Conservation (phyloP, 306 rosid genomes). For the Cucurbita maxima region DNA sequence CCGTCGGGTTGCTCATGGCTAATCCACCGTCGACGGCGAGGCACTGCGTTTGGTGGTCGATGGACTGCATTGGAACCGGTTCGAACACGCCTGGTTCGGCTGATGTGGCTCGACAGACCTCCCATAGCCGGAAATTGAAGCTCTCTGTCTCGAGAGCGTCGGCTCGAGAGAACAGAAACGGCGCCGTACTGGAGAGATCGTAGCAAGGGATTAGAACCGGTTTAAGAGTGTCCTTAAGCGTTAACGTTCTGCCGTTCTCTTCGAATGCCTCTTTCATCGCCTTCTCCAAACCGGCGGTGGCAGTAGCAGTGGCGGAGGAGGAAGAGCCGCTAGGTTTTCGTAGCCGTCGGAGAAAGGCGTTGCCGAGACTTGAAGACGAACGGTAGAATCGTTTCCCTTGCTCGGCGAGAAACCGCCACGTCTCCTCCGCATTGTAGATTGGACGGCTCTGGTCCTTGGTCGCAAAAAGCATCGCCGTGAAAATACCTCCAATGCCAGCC, state of each 20-base stretch:
- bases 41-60: slow-evolving; percentile 52
- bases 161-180: slow-evolving; percentile 87
- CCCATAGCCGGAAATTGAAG: slow-evolving; percentile 85
- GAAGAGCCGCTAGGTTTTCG: slow-evolving; percentile 18
- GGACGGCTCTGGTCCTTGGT: slow-evolving; percentile 55
- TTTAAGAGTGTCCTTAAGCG: slow-evolving; percentile 74
- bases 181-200: slow-evolving; percentile 88
- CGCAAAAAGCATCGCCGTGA: slow-evolving; percentile 87
- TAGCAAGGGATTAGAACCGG: slow-evolving; percentile 91
- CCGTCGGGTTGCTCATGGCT: slow-evolving; percentile 83
- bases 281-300: slow-evolving; percentile 53
- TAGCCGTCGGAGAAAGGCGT: slow-evolving; percentile 27
- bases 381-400: slow-evolving; percentile 56
- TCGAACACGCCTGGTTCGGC: slow-evolving; percentile 77
- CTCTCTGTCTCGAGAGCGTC: slow-evolving; percentile 92
- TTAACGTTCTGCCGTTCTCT: slow-evolving; percentile 33
- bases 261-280: slow-evolving; percentile 61
- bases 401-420: slow-evolving; percentile 65
- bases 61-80: slow-evolving; percentile 74
- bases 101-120: slow-evolving; percentile 87
- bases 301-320: slow-evolving; percentile 16
- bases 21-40: slow-evolving; percentile 81
- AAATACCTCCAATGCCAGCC: slow-evolving; percentile 80
- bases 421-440: slow-evolving; percentile 57
- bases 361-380: slow-evolving; percentile 11